Evolutionary conservation across 805 yeast genomes (phyloP), one percentile per base, ranked within the genome.

Genomic region (Wickerhamomyces ciferrii): DNA sequence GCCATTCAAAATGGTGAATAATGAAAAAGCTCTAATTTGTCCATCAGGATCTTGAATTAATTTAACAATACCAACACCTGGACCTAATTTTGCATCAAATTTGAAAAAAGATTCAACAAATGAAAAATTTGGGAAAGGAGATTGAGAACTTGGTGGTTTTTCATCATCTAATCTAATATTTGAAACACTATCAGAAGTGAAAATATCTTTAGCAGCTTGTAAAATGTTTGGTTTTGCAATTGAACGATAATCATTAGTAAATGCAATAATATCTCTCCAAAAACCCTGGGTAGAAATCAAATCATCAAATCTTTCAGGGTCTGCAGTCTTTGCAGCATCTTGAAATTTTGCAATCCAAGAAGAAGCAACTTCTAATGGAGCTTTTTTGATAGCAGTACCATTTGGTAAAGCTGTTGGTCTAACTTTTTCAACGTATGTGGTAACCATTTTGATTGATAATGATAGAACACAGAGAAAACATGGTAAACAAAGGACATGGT

Each of bases 21-120:
- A 27, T 10, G 31, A 27, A 14, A 27, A 27, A 10, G 31, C 31
- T 27, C 31, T 27, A 27, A 27, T 10, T 27, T 27, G 31, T 7
- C 31, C 31, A 27, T 27, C 31, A 8, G 31, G 31, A 27, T 27
- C 31, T 27, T 27, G 31, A 13, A 27, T 27, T 14, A 27, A 27
- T 27, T 27, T 27, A 8, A 27, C 31, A 27, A 27, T 27, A 27
- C 99, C 94, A 46, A 97, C 98, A 63, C 94, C 75, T 27, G 98
- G 98, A 57, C 99, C 99, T 76, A 94, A 94, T 65, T 94, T 79
- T 45, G 98, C 99, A 53, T 94, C 91, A 72, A 84, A 78, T 77
- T 91, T 87, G 71, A 79, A 84, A 78, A 88, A 87, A 72, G 94
- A 91, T 41, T 95, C 87, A 60, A 87, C 90, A 53, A 94, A 88